These are phyloP conservation scores for Leishmania braziliensis DNA, from an alignment of 208 protist genomes.

Conservation along the genomic window DNA sequence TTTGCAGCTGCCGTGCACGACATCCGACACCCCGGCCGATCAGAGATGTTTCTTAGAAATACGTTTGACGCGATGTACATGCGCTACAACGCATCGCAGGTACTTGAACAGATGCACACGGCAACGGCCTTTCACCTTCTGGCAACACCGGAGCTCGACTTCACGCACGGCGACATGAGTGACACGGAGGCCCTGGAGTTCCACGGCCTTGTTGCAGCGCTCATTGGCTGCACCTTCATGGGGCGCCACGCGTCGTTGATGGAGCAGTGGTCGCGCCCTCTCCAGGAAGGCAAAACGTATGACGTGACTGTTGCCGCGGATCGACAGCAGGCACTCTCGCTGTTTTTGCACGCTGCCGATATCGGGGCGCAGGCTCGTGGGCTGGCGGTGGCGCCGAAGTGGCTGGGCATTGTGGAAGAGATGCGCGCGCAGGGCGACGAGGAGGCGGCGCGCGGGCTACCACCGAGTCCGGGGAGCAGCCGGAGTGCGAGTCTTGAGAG, in stretches of 20 bases:
- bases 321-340: slow-evolving; percentile 52
- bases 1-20: slow-evolving; percentile 77
- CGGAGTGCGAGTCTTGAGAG: slow-evolving; percentile 30
- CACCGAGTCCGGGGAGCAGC: slow-evolving; percentile 51
- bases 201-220: slow-evolving; percentile 45
- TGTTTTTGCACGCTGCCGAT: slow-evolving; percentile 83
- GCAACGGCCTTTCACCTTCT: slow-evolving; percentile 70
- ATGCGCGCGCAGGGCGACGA: slow-evolving; percentile 76
- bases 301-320: slow-evolving; percentile 45
- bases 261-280: slow-evolving; percentile 27
- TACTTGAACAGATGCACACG: slow-evolving; percentile 82
- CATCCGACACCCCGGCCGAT: slow-evolving; percentile 74
- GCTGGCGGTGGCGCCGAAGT: slow-evolving; percentile 59
- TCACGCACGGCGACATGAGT: slow-evolving; percentile 49
- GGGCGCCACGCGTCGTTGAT: slow-evolving; percentile 42
- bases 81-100: slow-evolving; percentile 46
- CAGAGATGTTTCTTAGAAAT: slow-evolving; percentile 51
- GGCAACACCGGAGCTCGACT: slow-evolving; percentile 47
- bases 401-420: slow-evolving; percentile 80
- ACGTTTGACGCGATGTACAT: slow-evolving; percentile 65
- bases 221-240: slow-evolving; percentile 79
- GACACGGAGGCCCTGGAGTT: slow-evolving; percentile 63
- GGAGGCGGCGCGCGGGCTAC: slow-evolving; percentile 49
- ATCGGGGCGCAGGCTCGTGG: slow-evolving; percentile 69
- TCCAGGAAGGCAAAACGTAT: slow-evolving; percentile 24